These are phyloP conservation scores for Paxillus involutus DNA, from an alignment of 768 basidiomycete species.

Conservation along the genomic window DNA sequence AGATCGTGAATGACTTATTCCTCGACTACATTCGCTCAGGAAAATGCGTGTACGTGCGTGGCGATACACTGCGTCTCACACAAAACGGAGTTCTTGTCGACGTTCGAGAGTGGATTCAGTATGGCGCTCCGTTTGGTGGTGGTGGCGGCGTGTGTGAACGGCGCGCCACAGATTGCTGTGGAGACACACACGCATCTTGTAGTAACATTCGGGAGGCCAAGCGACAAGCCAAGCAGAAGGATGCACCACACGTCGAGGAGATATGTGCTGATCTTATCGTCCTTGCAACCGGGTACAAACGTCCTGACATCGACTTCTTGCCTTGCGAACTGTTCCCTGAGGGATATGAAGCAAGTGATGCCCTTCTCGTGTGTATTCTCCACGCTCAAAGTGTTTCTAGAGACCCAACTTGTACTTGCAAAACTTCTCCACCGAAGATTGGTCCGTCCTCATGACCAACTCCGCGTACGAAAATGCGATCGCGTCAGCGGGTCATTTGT, in stretches of 20 bases:
- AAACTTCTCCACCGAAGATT: slow-evolving; percentile 55
- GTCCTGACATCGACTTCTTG: slow-evolving; percentile 46
- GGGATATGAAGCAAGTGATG: slow-evolving; percentile 38
- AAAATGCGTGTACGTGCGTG: slow-evolving; percentile 46
- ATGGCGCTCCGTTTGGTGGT: neutral
- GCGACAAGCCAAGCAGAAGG: slow-evolving; percentile 27
- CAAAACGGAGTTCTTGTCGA: slow-evolving; percentile 37
- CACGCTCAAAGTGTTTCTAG: slow-evolving; percentile 15
- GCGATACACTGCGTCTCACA: slow-evolving; percentile 42
- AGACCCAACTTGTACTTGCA: slow-evolving; percentile 53
- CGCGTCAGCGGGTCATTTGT: slow-evolving; percentile 35
- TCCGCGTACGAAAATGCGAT: slow-evolving; percentile 51
- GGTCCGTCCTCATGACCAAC: slow-evolving; percentile 52
- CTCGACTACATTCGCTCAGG: slow-evolving; percentile 43
- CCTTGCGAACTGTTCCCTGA: slow-evolving; percentile 50
- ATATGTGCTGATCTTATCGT: slow-evolving; percentile 48
- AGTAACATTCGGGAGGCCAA: slow-evolving; percentile 9
- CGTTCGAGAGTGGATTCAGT: slow-evolving; percentile 31
- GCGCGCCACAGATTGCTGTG: neutral
- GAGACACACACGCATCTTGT: neutral
- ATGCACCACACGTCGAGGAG: slow-evolving; percentile 14
- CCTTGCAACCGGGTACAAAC: slow-evolving; percentile 53
- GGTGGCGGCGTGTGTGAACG: neutral
- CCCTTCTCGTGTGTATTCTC: neutral
- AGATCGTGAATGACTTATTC: slow-evolving; percentile 55